phyloP scores from a whole-genome alignment of 192 early-diverging fungal species.

The Funneliformis mosseae region DNA sequence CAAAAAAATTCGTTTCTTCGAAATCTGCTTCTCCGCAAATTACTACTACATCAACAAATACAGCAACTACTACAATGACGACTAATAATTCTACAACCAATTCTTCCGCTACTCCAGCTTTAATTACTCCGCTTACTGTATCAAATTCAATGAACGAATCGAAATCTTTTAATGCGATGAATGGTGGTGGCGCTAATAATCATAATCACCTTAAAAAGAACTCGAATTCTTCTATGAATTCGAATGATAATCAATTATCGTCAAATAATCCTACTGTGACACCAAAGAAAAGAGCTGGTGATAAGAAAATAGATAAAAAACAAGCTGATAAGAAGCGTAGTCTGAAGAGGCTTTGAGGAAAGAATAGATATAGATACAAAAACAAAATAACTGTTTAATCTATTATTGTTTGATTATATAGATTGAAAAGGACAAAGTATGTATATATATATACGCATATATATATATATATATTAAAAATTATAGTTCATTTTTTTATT shows the following conservation, averaged over 20 bases:
- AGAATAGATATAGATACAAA: neutral
- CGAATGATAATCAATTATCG: neutral
- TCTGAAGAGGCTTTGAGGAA: slow-evolving; percentile 29
- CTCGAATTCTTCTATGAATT: neutral
- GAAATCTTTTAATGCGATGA: neutral
- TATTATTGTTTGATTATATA: neutral
- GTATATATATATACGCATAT: no score
- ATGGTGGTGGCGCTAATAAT: neutral
- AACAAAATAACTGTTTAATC: neutral
- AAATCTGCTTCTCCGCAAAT: neutral
- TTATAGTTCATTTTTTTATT: no score
- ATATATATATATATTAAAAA: no score
- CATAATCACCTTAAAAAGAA: slow-evolving; percentile 24
- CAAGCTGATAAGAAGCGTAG: slow-evolving; percentile 34
- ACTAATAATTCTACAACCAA: neutral
- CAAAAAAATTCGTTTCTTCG: slow-evolving; percentile 19
- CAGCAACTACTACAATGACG: neutral
- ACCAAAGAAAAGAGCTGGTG: slow-evolving; percentile 30
- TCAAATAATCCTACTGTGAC: slow-evolving; percentile 14
- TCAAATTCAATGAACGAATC: slow-evolving; percentile 28
- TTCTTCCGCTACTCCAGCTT: neutral
- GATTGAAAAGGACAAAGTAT: no score
- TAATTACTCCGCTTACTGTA: slow-evolving; percentile 18
- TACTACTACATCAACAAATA: neutral
- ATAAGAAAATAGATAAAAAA: slow-evolving; percentile 34